These are phyloP conservation scores for Aristolochia contorta DNA, from an alignment of 164 flowering plant genomes.

Conservation along the genomic window DNA sequence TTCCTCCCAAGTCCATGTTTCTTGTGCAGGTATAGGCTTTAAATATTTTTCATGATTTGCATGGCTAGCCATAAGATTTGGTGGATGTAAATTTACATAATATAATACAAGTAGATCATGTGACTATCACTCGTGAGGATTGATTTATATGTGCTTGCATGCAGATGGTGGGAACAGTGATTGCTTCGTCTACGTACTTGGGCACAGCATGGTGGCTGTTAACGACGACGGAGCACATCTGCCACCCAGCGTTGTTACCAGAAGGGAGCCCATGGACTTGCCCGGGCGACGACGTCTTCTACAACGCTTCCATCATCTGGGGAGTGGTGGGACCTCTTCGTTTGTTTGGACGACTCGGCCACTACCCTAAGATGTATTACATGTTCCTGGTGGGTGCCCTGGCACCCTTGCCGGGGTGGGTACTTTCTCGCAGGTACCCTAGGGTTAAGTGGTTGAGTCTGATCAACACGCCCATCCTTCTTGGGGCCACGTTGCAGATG, in stretches of 20 bases:
- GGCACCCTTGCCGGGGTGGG: conserved; percentile 43
- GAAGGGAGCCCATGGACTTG: conserved; percentile 54
- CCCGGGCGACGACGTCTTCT: conserved; percentile 38
- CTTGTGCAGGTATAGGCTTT: conserved; percentile 43
- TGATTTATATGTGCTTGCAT: too few relatives aligned
- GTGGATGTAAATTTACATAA: too few relatives aligned
- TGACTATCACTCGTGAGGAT: too few relatives aligned
- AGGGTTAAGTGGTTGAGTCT: conserved; percentile 42
- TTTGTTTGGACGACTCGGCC: conserved; percentile 32
- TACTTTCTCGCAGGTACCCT: conserved; percentile 29
- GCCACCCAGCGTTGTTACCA: conserved; percentile 27
- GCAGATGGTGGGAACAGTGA: conserved; percentile 33
- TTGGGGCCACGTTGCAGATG: conserved; percentile 27
- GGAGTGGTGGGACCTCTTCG: conserved; percentile 41
- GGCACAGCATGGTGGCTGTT: conserved; percentile 59
- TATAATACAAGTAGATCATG: too few relatives aligned
- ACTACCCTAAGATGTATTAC: conserved; percentile 26
- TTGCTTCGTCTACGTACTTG: conserved; percentile 35
- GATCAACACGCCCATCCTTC: conserved; percentile 54
- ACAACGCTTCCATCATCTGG: conserved; percentile 40
- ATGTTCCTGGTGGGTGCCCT: conserved; percentile 39
- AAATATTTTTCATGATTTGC: too few relatives aligned
- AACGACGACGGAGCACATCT: conserved; percentile 27
- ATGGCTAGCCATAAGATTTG: too few relatives aligned
- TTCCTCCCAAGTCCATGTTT: conserved; percentile 69